Conservation (phyloP, 345 rosid species). For the Euphorbia peplus region DNA sequence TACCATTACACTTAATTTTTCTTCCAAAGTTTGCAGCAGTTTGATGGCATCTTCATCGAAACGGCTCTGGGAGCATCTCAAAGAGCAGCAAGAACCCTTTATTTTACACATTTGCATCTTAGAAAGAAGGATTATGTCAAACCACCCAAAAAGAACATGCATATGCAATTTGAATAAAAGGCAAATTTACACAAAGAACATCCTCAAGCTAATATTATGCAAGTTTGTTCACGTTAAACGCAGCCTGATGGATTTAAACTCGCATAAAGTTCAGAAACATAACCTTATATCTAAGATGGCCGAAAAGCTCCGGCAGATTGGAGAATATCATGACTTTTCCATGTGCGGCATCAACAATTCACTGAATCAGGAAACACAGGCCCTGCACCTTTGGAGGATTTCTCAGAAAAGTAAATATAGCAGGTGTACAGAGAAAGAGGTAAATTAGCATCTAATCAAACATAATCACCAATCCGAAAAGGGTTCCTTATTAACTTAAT, state of each 20-base stretch:
- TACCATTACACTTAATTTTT: background rate
- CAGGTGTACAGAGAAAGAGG: constrained; percentile 25
- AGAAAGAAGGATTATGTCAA: constrained; percentile 20
- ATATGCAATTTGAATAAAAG: constrained; percentile 8
- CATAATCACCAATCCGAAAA: background rate
- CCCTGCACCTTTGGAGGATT: background rate
- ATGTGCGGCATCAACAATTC: constrained; percentile 3
- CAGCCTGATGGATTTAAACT: constrained; percentile 15
- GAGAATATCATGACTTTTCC: constrained; percentile 11
- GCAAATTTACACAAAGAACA: constrained; percentile 4
- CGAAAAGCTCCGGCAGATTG: constrained; percentile 1
- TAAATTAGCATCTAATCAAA: constrained; percentile 17
- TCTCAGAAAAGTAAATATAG: constrained; percentile 10
- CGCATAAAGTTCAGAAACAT: constrained; percentile 18
- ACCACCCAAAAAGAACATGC: constrained; percentile 8
- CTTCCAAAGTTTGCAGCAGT: constrained; percentile 8
- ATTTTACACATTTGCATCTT: constrained; percentile 20
- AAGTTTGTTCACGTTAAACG: constrained; percentile 17
- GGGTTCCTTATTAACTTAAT: background rate
- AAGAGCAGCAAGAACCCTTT: constrained; percentile 40
- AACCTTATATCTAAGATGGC: background rate
- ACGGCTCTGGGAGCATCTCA: constrained; percentile 37
- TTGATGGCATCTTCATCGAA: constrained; percentile 25
- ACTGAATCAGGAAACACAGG: background rate
- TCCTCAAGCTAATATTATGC: constrained; percentile 25